A percentile compares a stretch with the other conserved stretches of the same genome.
Evolutionary conservation across 768 basidiomycete species (phyloP).

Genomic region (Mycena indigotica): DNA sequence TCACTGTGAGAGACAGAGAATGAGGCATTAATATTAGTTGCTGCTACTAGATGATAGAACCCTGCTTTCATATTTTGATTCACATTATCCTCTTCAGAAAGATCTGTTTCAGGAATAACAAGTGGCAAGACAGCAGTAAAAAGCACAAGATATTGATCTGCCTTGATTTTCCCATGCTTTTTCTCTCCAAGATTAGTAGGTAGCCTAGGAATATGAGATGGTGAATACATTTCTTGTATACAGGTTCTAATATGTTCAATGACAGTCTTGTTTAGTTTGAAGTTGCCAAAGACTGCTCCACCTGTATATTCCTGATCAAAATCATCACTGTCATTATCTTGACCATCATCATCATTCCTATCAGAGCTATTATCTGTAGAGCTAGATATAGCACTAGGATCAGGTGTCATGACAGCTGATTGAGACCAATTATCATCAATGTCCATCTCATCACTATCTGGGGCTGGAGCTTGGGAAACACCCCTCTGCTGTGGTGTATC

Average conservation of each 20-base stretch:
- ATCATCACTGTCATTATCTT: neutral
- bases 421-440: neutral
- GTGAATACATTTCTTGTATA: conserved; percentile 12
- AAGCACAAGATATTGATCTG: conserved; percentile 18
- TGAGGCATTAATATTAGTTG: conserved; percentile 17
- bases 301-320: neutral
- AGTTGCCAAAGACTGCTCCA: neutral
- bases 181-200: conserved; percentile 25
- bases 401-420: neutral
- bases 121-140: conserved; percentile 23
- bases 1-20: conserved; percentile 14
- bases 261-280: neutral
- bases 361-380: neutral
- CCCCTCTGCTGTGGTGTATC: too few relatives aligned
- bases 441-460: neutral
- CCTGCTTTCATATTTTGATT: neutral
- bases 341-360: neutral
- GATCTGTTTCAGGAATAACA: conserved; percentile 13
- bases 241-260: neutral
- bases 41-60: conserved; percentile 12
- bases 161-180: conserved; percentile 26
- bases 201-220: conserved; percentile 15
- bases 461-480: too few relatives aligned
- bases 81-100: neutral
- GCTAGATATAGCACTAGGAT: neutral